These are phyloP conservation scores for Stygiomarasmius scandens DNA, from an alignment of 1,284 basidiomycete species.

Conservation along the genomic window DNA sequence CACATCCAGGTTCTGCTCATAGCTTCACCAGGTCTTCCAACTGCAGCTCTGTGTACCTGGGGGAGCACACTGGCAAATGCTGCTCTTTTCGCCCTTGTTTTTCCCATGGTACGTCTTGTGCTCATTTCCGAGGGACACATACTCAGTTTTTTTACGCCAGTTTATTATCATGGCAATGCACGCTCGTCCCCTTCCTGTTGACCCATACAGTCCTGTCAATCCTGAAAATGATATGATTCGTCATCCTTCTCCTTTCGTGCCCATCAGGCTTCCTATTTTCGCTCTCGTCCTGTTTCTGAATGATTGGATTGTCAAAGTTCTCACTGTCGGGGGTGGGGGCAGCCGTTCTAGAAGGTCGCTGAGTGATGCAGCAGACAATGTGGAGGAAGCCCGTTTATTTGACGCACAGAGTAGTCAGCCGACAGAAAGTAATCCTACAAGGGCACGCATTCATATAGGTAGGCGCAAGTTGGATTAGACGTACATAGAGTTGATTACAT, in stretches of 20 bases:
- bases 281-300: conserved; percentile 74
- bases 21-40: conserved; percentile 53
- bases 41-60: conserved; percentile 69
- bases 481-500: background rate
- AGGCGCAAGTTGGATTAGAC: conserved; percentile 42
- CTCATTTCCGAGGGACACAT: conserved; percentile 18
- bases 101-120: conserved; percentile 58
- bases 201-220: conserved; percentile 67
- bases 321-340: conserved; percentile 53
- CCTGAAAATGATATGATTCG: conserved; percentile 45
- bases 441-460: conserved; percentile 29
- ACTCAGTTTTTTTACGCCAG: conserved; percentile 36
- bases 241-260: conserved; percentile 74
- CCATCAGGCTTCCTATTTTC: conserved; percentile 78
- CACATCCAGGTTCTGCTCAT: conserved; percentile 7
- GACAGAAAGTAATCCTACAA: conserved; percentile 5
- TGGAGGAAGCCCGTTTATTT: conserved; percentile 51
- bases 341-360: conserved; percentile 23
- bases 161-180: conserved; percentile 81
- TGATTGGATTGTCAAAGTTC: conserved; percentile 63
- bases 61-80: conserved; percentile 75
- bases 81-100: conserved; percentile 77
- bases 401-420: conserved; percentile 13
- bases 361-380: conserved; percentile 51
- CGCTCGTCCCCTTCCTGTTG: conserved; percentile 63